Evolutionary conservation across 768 basidiomycete species (phyloP).

Genomic region (Rhodotorula babjevae): DNA sequence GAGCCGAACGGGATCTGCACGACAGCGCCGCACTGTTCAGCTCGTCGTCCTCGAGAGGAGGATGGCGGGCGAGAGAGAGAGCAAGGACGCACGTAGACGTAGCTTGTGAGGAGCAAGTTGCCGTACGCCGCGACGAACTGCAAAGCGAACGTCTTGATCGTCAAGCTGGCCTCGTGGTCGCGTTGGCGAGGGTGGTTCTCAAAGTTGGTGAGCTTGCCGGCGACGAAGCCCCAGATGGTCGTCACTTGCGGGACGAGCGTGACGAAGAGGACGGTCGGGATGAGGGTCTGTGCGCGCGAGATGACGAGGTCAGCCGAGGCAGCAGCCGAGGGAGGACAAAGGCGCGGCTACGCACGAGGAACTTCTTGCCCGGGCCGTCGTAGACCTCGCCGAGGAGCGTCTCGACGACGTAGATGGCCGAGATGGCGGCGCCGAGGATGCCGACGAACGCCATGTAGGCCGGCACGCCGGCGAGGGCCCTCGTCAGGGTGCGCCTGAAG

Average conservation of each 20-base stretch:
- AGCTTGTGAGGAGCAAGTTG: constrained; percentile 77
- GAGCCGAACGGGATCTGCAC: constrained; percentile 41
- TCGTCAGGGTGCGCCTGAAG: constrained; percentile 71
- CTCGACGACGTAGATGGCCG: constrained; percentile 56
- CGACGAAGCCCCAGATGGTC: constrained; percentile 59
- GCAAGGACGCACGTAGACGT: constrained; percentile 72
- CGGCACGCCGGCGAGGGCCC: constrained; percentile 47
- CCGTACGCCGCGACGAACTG: constrained; percentile 86
- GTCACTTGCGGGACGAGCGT: constrained; percentile 75
- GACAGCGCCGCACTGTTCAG: no score
- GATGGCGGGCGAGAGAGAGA: constrained; percentile 43
- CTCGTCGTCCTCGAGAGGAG: no score
- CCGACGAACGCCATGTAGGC: constrained; percentile 63
- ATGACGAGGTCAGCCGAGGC: neutral
- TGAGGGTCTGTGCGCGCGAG: constrained; percentile 57
- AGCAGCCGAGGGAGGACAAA: no score
- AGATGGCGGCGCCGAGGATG: constrained; percentile 65
- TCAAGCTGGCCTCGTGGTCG: constrained; percentile 69
- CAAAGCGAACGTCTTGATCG: constrained; percentile 84
- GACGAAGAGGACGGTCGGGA: constrained; percentile 77
- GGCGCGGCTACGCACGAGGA: constrained; percentile 58
- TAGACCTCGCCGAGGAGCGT: constrained; percentile 82
- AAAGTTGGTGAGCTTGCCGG: constrained; percentile 70
- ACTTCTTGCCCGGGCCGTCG: constrained; percentile 72
- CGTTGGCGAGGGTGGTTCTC: constrained; percentile 82